Conservation (phyloP, 495 filamentous ascomycete species). For the Usnea hakonensis region DNA sequence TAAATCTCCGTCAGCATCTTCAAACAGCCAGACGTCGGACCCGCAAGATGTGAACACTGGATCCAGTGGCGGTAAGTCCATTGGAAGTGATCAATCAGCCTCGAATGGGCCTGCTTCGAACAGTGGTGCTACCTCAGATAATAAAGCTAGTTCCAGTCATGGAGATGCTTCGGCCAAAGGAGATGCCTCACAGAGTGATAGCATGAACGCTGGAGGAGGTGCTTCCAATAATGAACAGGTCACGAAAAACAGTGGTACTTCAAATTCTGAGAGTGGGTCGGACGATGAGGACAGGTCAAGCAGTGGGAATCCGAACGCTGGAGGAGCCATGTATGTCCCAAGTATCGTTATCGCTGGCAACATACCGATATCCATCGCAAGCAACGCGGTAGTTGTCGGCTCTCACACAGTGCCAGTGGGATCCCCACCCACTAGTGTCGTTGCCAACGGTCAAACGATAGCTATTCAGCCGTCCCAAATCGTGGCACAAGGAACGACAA, state of each 20-base stretch:
- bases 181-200: neutral
- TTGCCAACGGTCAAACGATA: constrained; percentile 9
- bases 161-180: neutral
- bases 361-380: constrained; percentile 2
- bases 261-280: too few species aligned
- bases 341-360: constrained; percentile 1
- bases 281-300: too few species aligned
- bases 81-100: neutral
- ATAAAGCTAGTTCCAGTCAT: neutral
- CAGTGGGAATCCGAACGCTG: neutral
- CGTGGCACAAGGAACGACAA: constrained; percentile 5
- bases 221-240: too few species aligned
- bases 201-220: too few species aligned
- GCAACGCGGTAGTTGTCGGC: constrained; percentile 1
- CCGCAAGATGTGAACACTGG: neutral
- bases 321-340: neutral
- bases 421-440: constrained; percentile 6
- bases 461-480: constrained; percentile 9
- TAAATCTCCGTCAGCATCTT: neutral
- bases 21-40: neutral
- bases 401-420: constrained; percentile 4
- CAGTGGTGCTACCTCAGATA: neutral
- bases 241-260: too few species aligned
- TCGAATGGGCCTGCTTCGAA: neutral
- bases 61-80: neutral